These are phyloP conservation scores for Astrothelium macrocarpum DNA, from an alignment of 495 filamentous ascomycete genomes.

Conservation along the genomic window DNA sequence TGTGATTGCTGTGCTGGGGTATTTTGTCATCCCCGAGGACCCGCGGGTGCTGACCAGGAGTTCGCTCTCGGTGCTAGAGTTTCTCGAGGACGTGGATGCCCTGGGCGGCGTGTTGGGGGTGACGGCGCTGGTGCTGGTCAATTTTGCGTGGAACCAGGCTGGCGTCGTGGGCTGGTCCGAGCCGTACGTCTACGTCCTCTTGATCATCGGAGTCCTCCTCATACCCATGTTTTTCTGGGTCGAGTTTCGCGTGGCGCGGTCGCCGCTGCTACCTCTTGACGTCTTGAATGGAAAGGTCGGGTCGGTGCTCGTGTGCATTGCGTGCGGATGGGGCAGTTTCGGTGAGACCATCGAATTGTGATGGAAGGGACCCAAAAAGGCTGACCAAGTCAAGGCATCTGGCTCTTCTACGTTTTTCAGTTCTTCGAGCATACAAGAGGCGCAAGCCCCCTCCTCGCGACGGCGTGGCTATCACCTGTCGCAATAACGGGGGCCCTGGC, in stretches of 20 bases:
- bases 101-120: constrained; percentile 43
- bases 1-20: constrained; percentile 32
- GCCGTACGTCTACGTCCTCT: constrained; percentile 42
- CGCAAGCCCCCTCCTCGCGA: constrained; percentile 38
- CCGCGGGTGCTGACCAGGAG: constrained; percentile 11
- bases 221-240: constrained; percentile 41
- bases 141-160: constrained; percentile 53
- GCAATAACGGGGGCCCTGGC: constrained; percentile 41
- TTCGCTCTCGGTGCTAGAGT: constrained; percentile 11
- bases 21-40: constrained; percentile 40
- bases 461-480: constrained; percentile 39
- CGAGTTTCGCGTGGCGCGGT: constrained; percentile 34
- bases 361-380: constrained; percentile 3
- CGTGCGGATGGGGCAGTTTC: constrained; percentile 51
- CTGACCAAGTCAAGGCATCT: constrained; percentile 24
- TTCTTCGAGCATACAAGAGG: constrained; percentile 44
- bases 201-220: constrained; percentile 44
- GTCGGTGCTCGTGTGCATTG: constrained; percentile 45
- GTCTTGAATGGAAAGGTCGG: constrained; percentile 40
- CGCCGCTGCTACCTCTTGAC: constrained; percentile 45
- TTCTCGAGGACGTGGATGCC: constrained; percentile 35
- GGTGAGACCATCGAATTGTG: constrained; percentile 24
- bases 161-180: constrained; percentile 47
- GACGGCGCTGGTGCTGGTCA: constrained; percentile 44
- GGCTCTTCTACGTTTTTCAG: constrained; percentile 48